A percentile compares a stretch with the other conserved stretches of the same genome.
These are phyloP conservation scores for Peniophora sp. DNA, from an alignment of 1,284 basidiomycete species.

Conservation along the genomic window DNA sequence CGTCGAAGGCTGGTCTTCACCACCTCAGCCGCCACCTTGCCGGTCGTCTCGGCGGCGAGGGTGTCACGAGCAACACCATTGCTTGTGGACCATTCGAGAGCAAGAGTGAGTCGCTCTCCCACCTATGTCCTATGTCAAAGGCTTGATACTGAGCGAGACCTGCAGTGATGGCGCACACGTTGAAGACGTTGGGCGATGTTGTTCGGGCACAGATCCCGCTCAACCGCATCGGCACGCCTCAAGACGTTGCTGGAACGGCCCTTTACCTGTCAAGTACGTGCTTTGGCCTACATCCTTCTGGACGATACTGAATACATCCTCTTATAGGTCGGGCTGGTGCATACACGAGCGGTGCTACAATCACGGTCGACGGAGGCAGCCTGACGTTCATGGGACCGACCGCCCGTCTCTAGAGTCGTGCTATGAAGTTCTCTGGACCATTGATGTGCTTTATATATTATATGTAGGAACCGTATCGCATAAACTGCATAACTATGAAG, in stretches of 20 bases:
- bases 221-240: slow-evolving; percentile 49
- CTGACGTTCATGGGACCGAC: slow-evolving; percentile 4
- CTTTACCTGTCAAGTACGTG: slow-evolving; percentile 44
- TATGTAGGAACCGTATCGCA: too few relatives aligned
- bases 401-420: too few relatives aligned
- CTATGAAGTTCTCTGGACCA: too few relatives aligned
- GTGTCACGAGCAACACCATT: slow-evolving; percentile 62
- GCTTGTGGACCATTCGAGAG: slow-evolving; percentile 53
- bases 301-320: too few relatives aligned
- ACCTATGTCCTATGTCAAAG: not conserved
- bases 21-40: slow-evolving; percentile 60
- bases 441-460: too few relatives aligned
- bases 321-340: slow-evolving; percentile 22
- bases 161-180: slow-evolving; percentile 54
- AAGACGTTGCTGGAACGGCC: slow-evolving; percentile 57
- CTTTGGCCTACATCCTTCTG: not conserved
- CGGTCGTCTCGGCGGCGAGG: slow-evolving; percentile 48
- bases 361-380: slow-evolving; percentile 44
- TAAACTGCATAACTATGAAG: too few relatives aligned
- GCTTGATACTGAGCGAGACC: slow-evolving; percentile 1
- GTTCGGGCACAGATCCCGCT: slow-evolving; percentile 42
- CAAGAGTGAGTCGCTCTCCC: slow-evolving; percentile 29
- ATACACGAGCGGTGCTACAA: slow-evolving; percentile 58
- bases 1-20: slow-evolving; percentile 56
- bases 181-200: slow-evolving; percentile 38